Evolutionary conservation across 306 rosid genomes (phyloP), one percentile per base, ranked within the genome.

Genomic region (Mimosa bimucronata): DNA sequence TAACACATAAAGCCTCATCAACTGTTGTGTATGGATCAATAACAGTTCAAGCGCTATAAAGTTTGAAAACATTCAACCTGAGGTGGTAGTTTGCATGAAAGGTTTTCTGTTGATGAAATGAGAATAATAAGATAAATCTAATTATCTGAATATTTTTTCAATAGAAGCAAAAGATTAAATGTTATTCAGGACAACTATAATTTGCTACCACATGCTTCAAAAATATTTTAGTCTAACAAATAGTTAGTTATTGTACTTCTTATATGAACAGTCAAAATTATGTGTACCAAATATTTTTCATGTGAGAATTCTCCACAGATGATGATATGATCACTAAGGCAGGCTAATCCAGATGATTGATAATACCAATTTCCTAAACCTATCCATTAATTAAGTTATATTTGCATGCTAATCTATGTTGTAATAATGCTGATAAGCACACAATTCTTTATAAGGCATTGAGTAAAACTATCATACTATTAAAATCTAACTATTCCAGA

Each of bases 221-320:
- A 80, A 80, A 76, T 34, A 75, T 79, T 21, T 69, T 77, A 62
- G 52, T 30, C 38, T 19, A 74, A 29, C 26, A 52, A 7, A 31
- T 75, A 61, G 26, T 48, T 58, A 64, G 68, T 23, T 12, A 48
- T 16, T 31, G 28, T 23, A 37, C 34, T 29, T 34, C 45, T 6
- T 37, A 10, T 23, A 23, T n/a, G 31, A 13, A 45, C 25, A 53
- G 72, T 3, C 46, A 4, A 38, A 31, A 31, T 30, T 34, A 37
- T 31, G 21, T 65, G 23, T 4, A 30, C 9, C 9, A 30, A 34
- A 31, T 65, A 8, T 2, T 31, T 64, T 65, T 65, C 26, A 18
- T 18, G 37, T 16, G 25, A 34, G 72, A 66, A 66, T 38, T 38
- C 72, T 66, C 48, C 46, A 19, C 1, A 38, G 48, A 66, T 9